Base-by-base conservation (phyloP, 148 eudicot genomes). In the Tetragonia tetragonoides region DNA sequence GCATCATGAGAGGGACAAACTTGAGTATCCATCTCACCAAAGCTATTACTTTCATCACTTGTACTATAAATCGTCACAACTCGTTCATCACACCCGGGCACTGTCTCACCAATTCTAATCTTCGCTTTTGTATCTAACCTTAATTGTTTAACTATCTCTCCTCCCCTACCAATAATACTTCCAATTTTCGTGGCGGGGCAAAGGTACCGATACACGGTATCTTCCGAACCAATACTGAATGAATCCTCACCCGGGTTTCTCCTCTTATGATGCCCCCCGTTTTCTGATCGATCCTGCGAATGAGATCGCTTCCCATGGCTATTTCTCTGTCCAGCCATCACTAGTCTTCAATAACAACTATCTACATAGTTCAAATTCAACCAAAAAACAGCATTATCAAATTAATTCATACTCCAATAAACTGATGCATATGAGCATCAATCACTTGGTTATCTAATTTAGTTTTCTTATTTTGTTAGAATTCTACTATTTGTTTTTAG, bases 141-240 rank as follows among this genome's bases (percentile, higher is more conserved):
- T 54, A 95, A 79, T 76, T 95, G 97, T 81, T 95, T 95, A 67
- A 90, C 91, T 77, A 95, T 95, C 76, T 95, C 99, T 56, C 99
- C 99, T 60, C 99, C 99, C 88, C 94, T 91, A 66, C 99, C 99
- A 71, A 95, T 93, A 72, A 95, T 90, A 75, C 99, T 93, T 71
- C 98, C 99, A 79, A 95, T 93, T 86, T 93, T 93, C 74, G 79
- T 87, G 63, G 91, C 94, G 6, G 95, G 97, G 76, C 97, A 95
- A 82, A 95, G 82, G 80, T 93, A 95, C 17, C 99, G 88, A 75
- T 93, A 95, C 18, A 95, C 98, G 7, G 99, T 91, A 75, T 93
- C 99, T 63, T 96, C 89, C 24, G 90, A 37, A 34, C 95, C 92
- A 78, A 96, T 91, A 24, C 88, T 66, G 63, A 85, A 90, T n/a